Evolutionary conservation across 495 filamentous ascomycete species (phyloP).

Genomic region (Astrothelium subdiscretum): DNA sequence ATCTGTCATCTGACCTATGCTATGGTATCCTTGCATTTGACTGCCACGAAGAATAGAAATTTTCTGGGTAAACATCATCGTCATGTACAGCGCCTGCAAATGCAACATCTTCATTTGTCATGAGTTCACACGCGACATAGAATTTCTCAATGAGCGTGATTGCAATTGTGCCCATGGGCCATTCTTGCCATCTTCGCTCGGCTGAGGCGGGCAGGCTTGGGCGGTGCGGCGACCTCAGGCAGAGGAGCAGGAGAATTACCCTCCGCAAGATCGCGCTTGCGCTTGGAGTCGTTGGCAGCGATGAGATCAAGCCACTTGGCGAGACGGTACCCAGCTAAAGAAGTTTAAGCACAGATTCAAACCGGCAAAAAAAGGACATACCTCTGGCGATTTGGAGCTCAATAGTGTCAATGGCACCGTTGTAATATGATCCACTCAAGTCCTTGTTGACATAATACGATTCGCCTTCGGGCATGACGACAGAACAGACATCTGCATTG

Average conservation of each 20-base stretch:
- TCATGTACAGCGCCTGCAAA: no score
- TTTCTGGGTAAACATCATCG: no score
- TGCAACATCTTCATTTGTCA: no score
- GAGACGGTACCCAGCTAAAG: constrained; percentile 18
- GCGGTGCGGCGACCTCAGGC: not conserved
- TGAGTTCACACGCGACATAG: no score
- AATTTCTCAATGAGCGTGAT: not conserved
- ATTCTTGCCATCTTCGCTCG: not conserved
- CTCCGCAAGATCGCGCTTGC: not conserved
- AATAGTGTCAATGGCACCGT: constrained; percentile 48
- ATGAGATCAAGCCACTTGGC: constrained; percentile 23
- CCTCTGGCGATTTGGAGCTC: constrained; percentile 59
- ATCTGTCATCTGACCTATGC: no score
- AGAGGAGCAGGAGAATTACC: not conserved
- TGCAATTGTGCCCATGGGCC: not conserved
- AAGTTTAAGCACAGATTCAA: not conserved
- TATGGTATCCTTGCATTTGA: no score
- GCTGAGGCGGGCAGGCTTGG: not conserved
- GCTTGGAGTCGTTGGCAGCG: constrained; percentile 7
- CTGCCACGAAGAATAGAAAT: no score
- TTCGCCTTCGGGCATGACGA: constrained; percentile 46
- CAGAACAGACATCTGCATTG: constrained; percentile 49
- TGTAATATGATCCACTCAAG: constrained; percentile 50
- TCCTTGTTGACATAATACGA: constrained; percentile 44
- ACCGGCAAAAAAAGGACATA: not conserved